Percentiles rank a stretch among this genome's conserved stretches.
Evolutionary conservation across 2,329 filamentous ascomycete genomes (phyloP).

Genomic region (Aureobasidium musti): DNA sequence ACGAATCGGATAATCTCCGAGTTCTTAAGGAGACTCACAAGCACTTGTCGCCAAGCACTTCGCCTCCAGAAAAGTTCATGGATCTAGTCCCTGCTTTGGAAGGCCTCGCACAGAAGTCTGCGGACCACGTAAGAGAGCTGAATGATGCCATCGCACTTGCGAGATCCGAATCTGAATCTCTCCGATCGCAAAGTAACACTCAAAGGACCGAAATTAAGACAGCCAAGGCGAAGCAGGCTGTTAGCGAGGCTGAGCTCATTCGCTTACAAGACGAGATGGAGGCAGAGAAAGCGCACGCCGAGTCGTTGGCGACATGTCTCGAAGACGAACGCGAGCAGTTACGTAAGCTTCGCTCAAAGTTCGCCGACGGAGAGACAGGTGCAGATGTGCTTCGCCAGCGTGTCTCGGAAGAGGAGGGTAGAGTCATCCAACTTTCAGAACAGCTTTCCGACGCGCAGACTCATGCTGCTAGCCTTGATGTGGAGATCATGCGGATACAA

Average conservation of each 20-base stretch:
- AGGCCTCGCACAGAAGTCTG: slow-evolving; percentile 47
- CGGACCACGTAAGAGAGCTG: slow-evolving; percentile 49
- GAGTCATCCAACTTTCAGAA: slow-evolving; percentile 66
- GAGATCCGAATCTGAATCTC: slow-evolving; percentile 50
- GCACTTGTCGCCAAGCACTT: slow-evolving; percentile 43
- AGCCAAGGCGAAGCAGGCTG: slow-evolving; percentile 38
- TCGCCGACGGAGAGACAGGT: slow-evolving; percentile 80
- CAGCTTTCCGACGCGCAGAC: slow-evolving; percentile 74
- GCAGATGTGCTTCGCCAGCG: slow-evolving; percentile 75
- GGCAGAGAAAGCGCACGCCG: slow-evolving; percentile 51
- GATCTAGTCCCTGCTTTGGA: slow-evolving; percentile 49
- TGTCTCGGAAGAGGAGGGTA: slow-evolving; percentile 73
- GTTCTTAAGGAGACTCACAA: slow-evolving; percentile 43
- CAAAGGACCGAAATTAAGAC: slow-evolving; percentile 43
- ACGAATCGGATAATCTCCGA: slow-evolving; percentile 39
- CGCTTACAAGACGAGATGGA: slow-evolving; percentile 49
- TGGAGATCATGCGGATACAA: slow-evolving; percentile 69
- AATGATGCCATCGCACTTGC: slow-evolving; percentile 51
- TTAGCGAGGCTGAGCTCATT: slow-evolving; percentile 45
- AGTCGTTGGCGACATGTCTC: slow-evolving; percentile 55
- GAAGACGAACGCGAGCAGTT: slow-evolving; percentile 70
- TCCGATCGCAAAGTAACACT: slow-evolving; percentile 45
- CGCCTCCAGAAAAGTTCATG: slow-evolving; percentile 43
- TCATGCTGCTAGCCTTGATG: slow-evolving; percentile 72
- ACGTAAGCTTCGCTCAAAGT: slow-evolving; percentile 65